These are phyloP conservation scores for Boletus huronensis DNA, from an alignment of 768 basidiomycete genomes.

Conservation along the genomic window DNA sequence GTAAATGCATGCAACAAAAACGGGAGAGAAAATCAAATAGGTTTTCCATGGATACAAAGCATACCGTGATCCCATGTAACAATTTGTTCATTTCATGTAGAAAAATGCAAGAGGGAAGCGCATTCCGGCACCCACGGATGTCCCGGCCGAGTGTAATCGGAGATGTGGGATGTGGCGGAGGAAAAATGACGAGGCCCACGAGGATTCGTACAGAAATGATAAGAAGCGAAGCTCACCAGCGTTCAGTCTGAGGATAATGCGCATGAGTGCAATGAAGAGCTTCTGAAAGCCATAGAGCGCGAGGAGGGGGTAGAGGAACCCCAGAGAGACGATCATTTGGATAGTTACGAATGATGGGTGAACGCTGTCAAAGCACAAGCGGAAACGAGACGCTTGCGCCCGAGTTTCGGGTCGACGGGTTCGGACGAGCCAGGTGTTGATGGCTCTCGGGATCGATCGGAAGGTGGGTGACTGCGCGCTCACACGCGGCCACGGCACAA, in stretches of 20 bases:
- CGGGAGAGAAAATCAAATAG: neutral
- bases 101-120: neutral
- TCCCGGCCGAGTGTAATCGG: neutral
- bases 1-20: neutral
- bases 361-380: neutral
- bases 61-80: too few relatives aligned
- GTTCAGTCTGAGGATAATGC: neutral
- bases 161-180: neutral
- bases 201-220: neutral
- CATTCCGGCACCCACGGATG: too few relatives aligned
- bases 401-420: neutral
- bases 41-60: neutral
- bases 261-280: conserved; percentile 7
- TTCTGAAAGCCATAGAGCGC: conserved; percentile 17
- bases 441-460: too few relatives aligned
- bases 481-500: too few relatives aligned
- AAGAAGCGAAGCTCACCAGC: conserved; percentile 11
- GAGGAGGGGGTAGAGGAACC: conserved; percentile 20
- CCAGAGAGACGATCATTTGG: conserved; percentile 25
- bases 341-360: neutral
- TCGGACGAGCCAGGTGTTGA: too few relatives aligned
- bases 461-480: too few relatives aligned
- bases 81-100: neutral
- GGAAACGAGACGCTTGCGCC: neutral
- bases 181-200: neutral